A percentile compares a stretch with the other conserved stretches of the same genome.
Evolutionary conservation across 176 grass and related monocot genomes (phyloP).

Genomic region (Ensete glaucum): DNA sequence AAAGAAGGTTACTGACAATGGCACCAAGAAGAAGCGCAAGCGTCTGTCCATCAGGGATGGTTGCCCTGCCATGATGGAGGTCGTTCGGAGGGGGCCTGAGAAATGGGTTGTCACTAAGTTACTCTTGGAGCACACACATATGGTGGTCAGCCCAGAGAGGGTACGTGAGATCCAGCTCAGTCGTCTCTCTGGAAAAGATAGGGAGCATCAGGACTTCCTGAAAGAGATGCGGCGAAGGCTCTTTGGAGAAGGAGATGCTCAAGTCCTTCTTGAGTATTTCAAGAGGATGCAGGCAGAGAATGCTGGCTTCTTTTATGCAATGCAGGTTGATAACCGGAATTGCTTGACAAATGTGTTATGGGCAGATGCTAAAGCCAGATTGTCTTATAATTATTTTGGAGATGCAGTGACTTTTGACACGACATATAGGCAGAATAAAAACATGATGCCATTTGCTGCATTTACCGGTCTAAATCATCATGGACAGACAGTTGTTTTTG

Average conservation of each 20-base stretch:
- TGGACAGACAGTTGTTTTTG: constrained; percentile 70
- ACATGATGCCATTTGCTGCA: constrained; percentile 66
- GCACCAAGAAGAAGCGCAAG: constrained; percentile 68
- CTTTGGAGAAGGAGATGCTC: constrained; percentile 63
- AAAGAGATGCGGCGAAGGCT: constrained; percentile 48
- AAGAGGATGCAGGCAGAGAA: constrained; percentile 67
- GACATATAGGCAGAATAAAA: constrained; percentile 57
- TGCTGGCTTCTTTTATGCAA: constrained; percentile 64
- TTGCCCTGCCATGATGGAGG: constrained; percentile 96
- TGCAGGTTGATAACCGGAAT: constrained; percentile 65
- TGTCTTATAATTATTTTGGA: constrained; percentile 71
- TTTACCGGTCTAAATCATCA: constrained; percentile 83
- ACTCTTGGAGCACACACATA: constrained; percentile 78
- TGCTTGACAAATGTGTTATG: constrained; percentile 71
- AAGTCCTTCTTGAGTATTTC: constrained; percentile 55
- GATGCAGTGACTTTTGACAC: constrained; percentile 89
- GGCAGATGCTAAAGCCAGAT: constrained; percentile 84
- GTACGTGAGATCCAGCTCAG: constrained; percentile 57
- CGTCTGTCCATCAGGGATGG: constrained; percentile 84
- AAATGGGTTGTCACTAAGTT: constrained; percentile 74
- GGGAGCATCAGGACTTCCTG: constrained; percentile 59
- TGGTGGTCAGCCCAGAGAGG: constrained; percentile 62
- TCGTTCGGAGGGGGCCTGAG: constrained; percentile 49
- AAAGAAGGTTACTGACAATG: constrained; percentile 44
- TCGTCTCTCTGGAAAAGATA: constrained; percentile 44